phyloP scores from a whole-genome alignment of 192 early-diverging fungal genomes.

The Linnemannia elongata region DNA sequence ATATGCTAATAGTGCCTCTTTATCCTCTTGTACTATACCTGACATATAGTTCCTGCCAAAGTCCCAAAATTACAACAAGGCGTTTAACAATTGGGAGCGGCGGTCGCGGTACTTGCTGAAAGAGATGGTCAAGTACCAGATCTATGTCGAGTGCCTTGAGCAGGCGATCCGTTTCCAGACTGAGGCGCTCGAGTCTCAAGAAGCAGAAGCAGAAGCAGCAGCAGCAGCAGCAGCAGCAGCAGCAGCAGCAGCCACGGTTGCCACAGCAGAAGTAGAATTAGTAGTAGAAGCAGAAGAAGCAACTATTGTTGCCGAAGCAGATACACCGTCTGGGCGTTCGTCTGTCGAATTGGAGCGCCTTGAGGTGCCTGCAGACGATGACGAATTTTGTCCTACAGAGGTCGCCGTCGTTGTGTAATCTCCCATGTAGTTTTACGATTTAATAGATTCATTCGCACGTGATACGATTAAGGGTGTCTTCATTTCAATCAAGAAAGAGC shows the following conservation, averaged over 20 bases:
- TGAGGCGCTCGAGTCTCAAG: background rate
- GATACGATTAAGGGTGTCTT: background rate
- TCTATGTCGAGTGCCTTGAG: conserved; percentile 79
- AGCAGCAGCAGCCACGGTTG: background rate
- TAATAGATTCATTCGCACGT: background rate
- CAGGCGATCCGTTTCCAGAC: conserved; percentile 59
- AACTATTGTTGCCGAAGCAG: background rate
- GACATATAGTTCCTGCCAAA: conserved; percentile 68
- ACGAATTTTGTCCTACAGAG: background rate
- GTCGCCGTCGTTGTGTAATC: background rate
- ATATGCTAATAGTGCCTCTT: background rate
- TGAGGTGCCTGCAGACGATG: background rate
- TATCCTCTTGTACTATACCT: conserved; percentile 9
- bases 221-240: background rate
- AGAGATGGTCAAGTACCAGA: conserved; percentile 86
- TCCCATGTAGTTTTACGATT: background rate
- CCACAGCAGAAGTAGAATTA: too few relatives aligned
- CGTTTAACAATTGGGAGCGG: conserved; percentile 82
- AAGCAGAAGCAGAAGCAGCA: background rate
- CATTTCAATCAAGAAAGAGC: background rate
- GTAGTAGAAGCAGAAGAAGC: background rate
- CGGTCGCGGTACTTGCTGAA: conserved; percentile 80
- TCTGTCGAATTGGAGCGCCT: background rate
- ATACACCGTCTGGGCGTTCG: background rate
- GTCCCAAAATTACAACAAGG: conserved; percentile 70